Evolutionary conservation across 1,284 basidiomycete species (phyloP).

Genomic region (Ceratobasidium papillatum): DNA sequence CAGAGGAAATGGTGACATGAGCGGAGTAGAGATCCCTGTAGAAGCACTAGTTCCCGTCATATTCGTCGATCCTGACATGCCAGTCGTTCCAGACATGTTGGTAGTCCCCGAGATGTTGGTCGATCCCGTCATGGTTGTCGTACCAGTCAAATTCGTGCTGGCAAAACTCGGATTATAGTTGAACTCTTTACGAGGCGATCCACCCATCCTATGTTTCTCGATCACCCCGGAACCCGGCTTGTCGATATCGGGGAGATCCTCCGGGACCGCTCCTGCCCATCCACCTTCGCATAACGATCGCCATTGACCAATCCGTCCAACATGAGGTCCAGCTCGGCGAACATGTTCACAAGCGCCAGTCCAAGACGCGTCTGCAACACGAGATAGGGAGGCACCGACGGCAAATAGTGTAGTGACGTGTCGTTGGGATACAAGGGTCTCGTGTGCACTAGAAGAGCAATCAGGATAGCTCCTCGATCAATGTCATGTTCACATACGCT

Average conservation of each 20-base stretch:
- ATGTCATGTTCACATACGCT: slow-evolving; percentile 60
- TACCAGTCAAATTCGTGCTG: background rate
- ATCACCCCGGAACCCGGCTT: slow-evolving; percentile 39
- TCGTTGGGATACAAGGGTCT: slow-evolving; percentile 66
- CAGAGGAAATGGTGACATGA: slow-evolving; percentile 29
- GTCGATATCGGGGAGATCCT: slow-evolving; percentile 60
- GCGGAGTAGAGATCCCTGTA: background rate
- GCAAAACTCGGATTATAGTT: slow-evolving; percentile 12
- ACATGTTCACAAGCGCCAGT: slow-evolving; percentile 72
- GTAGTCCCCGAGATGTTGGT: background rate
- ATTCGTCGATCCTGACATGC: background rate
- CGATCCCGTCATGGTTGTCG: background rate
- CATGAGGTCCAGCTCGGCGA: slow-evolving; percentile 66
- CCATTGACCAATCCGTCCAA: slow-evolving; percentile 76
- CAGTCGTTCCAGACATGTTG: background rate
- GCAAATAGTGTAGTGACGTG: slow-evolving; percentile 66
- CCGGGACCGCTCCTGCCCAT: slow-evolving; percentile 68
- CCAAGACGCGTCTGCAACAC: slow-evolving; percentile 81
- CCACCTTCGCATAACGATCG: slow-evolving; percentile 74
- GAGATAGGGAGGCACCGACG: slow-evolving; percentile 68
- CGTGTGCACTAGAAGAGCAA: slow-evolving; percentile 53
- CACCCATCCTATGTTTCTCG: background rate
- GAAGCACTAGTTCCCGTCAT: background rate
- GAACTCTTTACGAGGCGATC: slow-evolving; percentile 14
- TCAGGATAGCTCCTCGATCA: background rate